Base-by-base conservation (phyloP, 1,139 yeast species). In the Candida buenavistaensis region DNA sequence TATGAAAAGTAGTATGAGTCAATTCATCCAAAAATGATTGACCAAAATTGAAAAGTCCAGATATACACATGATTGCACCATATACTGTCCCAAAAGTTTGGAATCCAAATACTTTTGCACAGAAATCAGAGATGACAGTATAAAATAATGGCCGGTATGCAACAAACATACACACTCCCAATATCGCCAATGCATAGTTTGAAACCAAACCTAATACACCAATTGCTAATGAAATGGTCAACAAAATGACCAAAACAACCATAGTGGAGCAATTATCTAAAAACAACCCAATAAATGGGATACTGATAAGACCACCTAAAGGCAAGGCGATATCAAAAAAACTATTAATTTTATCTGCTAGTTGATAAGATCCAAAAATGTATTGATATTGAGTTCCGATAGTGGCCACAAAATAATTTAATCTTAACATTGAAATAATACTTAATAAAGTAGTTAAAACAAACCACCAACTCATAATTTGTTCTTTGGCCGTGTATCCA, bases 41-140 rank as follows among this genome's bases (percentile, higher is more conserved):
- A 24, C 57, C 51, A 40, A 59, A 58, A 43, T 68, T 69, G 45
- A 65, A 52, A 10, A 65, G 44, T 11, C 75, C 75, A 5, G 72
- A 59, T 28, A 66, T 54, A 39, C 68, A 13, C 22, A 67, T 65
- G 23, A 68, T 62, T n/a, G 68, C 52, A 3, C 75, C 75, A 44
- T 69, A 69, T 16, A 69, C 66, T 3, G 74, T 68, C 5, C 75
- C 75, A 46, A 69, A 69, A 10, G 74, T 69, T 39, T 68, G 73
- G 40, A 68, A 69, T 6, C 75, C 75, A 51, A 69, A 69, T 21
- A 69, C 73, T 45, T 69, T 69, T 32, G 75, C 75, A 46, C 73
- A 69, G 38, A 63, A 60, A 40, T 69, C 75, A 6, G 70, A 62
- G 14, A 69, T 58, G 3, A 69, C 59, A 10, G 75, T 68, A 46